Base-by-base conservation (phyloP, 306 rosid genomes). In the Prunus davidiana region DNA sequence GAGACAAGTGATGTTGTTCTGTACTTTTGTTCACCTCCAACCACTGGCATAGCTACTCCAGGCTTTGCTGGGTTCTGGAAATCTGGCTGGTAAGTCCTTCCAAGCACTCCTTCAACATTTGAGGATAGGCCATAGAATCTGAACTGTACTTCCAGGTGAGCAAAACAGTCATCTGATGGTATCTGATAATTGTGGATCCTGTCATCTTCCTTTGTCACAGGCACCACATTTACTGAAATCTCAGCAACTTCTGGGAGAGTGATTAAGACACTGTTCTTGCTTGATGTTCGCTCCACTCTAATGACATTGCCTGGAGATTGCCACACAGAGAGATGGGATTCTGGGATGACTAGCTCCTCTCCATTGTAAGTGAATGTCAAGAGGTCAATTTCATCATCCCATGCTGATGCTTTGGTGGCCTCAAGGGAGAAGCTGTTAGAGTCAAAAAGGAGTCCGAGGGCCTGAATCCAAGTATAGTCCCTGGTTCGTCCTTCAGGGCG, bases 381-480 rank as follows among this genome's bases (percentile, higher is more conserved):
- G 49, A 82, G 89, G 67, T 90, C 96, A 61, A 74, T 41, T 73
- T 84, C 71, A 41, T 76, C 73, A 38, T 85, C 82, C 98, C 97
- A 93, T 2, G 63, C 73, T 54, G 90, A 43, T 30, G 89, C 61
- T 55, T 66, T 68, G 13, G 72, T 85, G 76, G 98, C 93, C 78
- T 91, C 91, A 19, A 93, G 74, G 60, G 91, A 82, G 70, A 91
- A 78, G 55, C 76, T 79, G 67, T 85, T 76, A 18, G 90, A 73
- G 28, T 71, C 85, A 63, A 82, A 89, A 80, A 93, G 93, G 50
- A 93, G 27, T 45, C 96, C 97, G 0, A 93, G 82, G 27, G 97
- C 91, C 84, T 93, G 98, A 69, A 93, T 93, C 97, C 97, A 93
- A 2, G 95, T 91, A 68, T 88, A 91, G 76, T 91, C 97, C 55